A percentile compares a stretch with the other conserved stretches of the same genome.
Conservation (phyloP, 331 rosid species). For the Rosa hybrid region DNA sequence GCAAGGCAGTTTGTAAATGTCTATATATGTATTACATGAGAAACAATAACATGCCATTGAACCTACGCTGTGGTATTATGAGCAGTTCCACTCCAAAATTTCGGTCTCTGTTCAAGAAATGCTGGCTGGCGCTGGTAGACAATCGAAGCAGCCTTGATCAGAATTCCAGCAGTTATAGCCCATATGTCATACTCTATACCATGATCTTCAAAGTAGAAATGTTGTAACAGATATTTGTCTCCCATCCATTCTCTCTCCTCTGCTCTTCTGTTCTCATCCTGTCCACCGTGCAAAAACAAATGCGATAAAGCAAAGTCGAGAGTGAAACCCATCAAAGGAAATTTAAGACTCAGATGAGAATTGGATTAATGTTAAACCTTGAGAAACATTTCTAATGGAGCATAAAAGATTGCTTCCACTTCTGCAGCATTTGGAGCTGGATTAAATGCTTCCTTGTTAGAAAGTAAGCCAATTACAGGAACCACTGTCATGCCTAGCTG, state of each 20-base stretch:
- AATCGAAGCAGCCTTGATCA: constrained; percentile 64
- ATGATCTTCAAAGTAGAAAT: constrained; percentile 58
- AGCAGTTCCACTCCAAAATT: constrained; percentile 54
- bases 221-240: constrained; percentile 60
- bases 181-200: constrained; percentile 62
- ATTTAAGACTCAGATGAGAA: not conserved
- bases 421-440: constrained; percentile 68
- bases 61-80: constrained; percentile 18
- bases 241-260: constrained; percentile 78
- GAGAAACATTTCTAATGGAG: constrained; percentile 87
- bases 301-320: not conserved
- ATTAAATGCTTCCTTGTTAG: constrained; percentile 59
- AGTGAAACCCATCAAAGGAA: constrained; percentile 2
- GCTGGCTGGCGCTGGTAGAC: constrained; percentile 60
- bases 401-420: constrained; percentile 81
- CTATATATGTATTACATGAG: not conserved
- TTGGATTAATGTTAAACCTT: constrained; percentile 47
- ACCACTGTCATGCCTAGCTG: constrained; percentile 63
- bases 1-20: not conserved
- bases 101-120: constrained; percentile 67
- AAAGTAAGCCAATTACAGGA: constrained; percentile 79
- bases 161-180: constrained; percentile 89
- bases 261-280: constrained; percentile 79
- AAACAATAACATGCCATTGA: constrained; percentile 3
- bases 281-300: constrained; percentile 20